These are phyloP conservation scores for Wickerhamomyces queroliae DNA, from an alignment of 805 yeast species.

Conservation along the genomic window DNA sequence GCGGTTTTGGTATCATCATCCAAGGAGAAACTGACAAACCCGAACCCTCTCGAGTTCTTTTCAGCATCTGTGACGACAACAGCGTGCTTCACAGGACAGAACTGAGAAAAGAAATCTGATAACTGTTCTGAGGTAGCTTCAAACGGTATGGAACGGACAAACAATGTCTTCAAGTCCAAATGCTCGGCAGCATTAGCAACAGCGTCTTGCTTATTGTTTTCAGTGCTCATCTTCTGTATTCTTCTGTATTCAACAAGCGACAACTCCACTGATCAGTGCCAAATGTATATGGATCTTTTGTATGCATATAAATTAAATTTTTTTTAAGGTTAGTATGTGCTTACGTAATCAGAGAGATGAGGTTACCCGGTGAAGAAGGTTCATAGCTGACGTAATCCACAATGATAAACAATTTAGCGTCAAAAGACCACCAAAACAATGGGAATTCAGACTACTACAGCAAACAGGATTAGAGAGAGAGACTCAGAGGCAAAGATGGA, in stretches of 20 bases:
- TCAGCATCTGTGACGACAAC: conserved; percentile 78
- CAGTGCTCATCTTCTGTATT: conserved; percentile 6
- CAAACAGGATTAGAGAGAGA: not conserved
- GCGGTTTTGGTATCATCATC: conserved; percentile 85
- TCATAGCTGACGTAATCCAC: too few relatives aligned
- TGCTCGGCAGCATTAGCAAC: conserved; percentile 17
- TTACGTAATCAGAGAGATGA: too few relatives aligned
- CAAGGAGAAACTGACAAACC: conserved; percentile 83
- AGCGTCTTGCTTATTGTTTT: conserved; percentile 3
- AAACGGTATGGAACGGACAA: conserved; percentile 80
- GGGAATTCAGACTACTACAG: too few relatives aligned
- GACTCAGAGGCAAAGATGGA: not conserved
- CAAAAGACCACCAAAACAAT: too few relatives aligned
- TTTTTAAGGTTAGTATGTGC: too few relatives aligned
- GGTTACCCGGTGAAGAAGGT: conserved; percentile 16
- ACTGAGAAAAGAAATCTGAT: conserved; percentile 80
- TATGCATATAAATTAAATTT: too few relatives aligned
- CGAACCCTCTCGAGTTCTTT: conserved; percentile 85
- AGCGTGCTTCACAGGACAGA: conserved; percentile 94
- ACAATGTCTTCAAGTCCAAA: conserved; percentile 52
- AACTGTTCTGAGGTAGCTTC: conserved; percentile 79
- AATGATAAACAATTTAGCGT: too few relatives aligned
- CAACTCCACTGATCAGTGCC: too few relatives aligned
- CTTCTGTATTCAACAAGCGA: too few relatives aligned
- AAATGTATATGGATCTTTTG: too few relatives aligned